Evolutionary conservation across 176 grass and related monocot species (phyloP), one percentile per base, ranked within the genome.

Genomic region (Oryza longistaminata): DNA sequence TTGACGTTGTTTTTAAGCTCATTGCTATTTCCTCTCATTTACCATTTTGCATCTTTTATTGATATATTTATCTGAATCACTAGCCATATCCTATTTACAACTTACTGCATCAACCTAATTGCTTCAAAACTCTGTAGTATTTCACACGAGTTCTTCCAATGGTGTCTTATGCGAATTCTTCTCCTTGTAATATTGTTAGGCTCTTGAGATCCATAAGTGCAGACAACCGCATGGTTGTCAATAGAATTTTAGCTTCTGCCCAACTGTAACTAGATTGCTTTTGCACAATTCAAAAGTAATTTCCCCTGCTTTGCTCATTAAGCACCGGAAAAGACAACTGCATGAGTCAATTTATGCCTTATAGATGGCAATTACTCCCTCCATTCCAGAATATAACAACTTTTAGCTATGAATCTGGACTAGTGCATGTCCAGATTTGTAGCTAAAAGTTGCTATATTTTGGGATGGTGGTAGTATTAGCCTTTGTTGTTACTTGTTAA

Each of bases 401-500:
- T 37, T 37, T 37, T 37, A 37, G 35, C 35, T 37, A 35, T 35
- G 5, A 37, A 37, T 6, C 35, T 37, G 35, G 35, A 37, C 35
- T 37, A 37, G 35, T 37, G 35, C 35, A 37, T 37, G 35, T 37
- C 35, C 35, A 37, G 35, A 37, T 37, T 37, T 5, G 35, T 37
- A 37, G 6, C 4, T 37, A 37, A 37, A 37, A 37, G 5, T 37
- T 37, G 35, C 35, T 37, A 37, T 37, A 37, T 37, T 37, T 37
- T 37, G 35, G 35, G 35, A 6, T 5, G 4, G 35, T 37, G 35
- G 35, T 37, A 37, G 35, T 6, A 33, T 43, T 73, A 49, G 27
- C 84, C 42, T 87, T 70, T 90, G 55, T 74, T 78, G n/a, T 87
- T 69, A 74, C 74, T 64, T 87, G 26, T 64, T 72, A 48, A 43